These are phyloP conservation scores for Metschnikowia similis DNA, from an alignment of 805 yeast species.

Conservation along the genomic window DNA sequence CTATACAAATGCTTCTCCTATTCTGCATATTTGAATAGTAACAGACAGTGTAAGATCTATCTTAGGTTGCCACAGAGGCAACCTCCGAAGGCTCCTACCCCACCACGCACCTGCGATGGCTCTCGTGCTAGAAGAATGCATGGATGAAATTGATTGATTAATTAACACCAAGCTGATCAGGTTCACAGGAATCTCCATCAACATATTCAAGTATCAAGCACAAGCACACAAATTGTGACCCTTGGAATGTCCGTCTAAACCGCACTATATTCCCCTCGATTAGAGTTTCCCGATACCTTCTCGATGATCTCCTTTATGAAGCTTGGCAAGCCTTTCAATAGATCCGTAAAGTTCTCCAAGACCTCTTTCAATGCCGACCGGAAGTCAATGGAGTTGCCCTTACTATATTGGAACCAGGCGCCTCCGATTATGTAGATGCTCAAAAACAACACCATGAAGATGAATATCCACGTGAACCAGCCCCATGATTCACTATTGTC, in stretches of 20 bases:
- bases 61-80: neutral
- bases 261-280: constrained; percentile 91
- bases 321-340: constrained; percentile 56
- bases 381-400: constrained; percentile 66
- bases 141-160: neutral
- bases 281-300: constrained; percentile 56
- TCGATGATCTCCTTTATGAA: constrained; percentile 64
- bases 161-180: neutral
- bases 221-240: neutral
- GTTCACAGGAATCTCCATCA: neutral
- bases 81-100: neutral
- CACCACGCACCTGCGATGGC: neutral
- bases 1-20: neutral
- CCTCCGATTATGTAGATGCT: constrained; percentile 70
- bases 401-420: constrained; percentile 71
- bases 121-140: neutral
- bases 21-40: neutral
- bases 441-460: constrained; percentile 63
- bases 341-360: constrained; percentile 59
- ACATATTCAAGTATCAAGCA: neutral
- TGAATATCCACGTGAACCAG: constrained; percentile 77
- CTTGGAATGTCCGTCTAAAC: constrained; percentile 43
- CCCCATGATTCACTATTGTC: constrained; percentile 61
- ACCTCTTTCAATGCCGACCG: constrained; percentile 72
- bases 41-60: neutral